Conservation (phyloP, 202 grass and related monocot species). For the Eragrostis tef region DNA sequence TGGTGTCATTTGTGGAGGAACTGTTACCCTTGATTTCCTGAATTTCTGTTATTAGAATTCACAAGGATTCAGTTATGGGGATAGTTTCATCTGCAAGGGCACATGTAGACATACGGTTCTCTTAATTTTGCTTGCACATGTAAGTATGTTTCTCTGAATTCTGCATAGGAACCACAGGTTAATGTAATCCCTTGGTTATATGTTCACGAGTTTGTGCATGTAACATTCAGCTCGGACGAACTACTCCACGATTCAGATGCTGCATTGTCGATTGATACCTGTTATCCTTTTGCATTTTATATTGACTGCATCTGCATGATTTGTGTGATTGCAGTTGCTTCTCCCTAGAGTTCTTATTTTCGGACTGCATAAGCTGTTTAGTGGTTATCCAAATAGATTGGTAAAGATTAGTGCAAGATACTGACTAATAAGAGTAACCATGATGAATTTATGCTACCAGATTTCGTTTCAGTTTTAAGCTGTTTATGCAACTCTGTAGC, state of each 20-base stretch:
- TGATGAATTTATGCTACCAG: not conserved
- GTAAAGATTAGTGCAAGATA: not conserved
- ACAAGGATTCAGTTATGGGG: not conserved
- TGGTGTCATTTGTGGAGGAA: not conserved
- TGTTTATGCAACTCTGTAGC: not conserved
- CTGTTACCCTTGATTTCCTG: not conserved
- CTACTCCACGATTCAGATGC: conserved; percentile 1
- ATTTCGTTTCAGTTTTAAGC: not conserved
- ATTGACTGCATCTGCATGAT: not conserved
- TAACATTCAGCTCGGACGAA: not conserved
- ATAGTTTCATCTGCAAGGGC: not conserved
- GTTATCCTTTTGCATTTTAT: not conserved
- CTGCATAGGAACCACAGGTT: not conserved
- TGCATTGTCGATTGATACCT: not conserved
- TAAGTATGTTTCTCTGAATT: not conserved
- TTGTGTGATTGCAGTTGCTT: conserved; percentile 2
- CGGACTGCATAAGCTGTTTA: not conserved
- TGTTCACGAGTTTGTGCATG: not conserved
- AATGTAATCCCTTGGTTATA: not conserved
- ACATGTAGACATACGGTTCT: not conserved
- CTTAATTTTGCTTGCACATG: not conserved
- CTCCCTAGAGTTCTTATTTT: not conserved
- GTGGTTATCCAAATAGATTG: not conserved
- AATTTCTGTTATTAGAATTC: not conserved
- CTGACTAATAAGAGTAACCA: not conserved